Conservation (phyloP, 164 flowering plant species). For the Dillenia turbinata region DNA sequence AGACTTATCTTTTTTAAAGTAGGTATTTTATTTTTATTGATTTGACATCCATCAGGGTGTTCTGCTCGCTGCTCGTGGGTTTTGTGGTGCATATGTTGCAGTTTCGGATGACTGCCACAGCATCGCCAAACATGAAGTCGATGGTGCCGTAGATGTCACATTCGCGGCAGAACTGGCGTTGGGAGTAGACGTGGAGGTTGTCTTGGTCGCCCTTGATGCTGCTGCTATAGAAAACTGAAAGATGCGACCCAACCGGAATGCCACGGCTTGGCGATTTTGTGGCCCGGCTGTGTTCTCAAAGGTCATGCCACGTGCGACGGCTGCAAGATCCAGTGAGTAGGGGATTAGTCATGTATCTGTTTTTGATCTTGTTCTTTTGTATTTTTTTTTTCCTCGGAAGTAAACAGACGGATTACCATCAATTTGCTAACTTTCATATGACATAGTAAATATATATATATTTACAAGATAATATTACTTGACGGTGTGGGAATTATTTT, state of each 20-base stretch:
- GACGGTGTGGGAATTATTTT: too few relatives aligned
- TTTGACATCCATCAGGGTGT: too few relatives aligned
- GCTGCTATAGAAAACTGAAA: conserved; percentile 45
- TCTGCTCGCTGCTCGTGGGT: conserved; percentile 33
- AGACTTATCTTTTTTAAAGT: too few relatives aligned
- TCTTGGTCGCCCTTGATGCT: conserved; percentile 63
- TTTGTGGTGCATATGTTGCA: conserved; percentile 39
- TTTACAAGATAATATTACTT: too few relatives aligned
- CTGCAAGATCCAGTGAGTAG: conserved; percentile 16
- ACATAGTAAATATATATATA: too few relatives aligned
- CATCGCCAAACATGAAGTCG: conserved; percentile 66
- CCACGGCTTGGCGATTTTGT: conserved; percentile 56
- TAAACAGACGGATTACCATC: too few relatives aligned
- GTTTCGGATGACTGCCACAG: conserved; percentile 38
- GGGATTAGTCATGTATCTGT: neutral
- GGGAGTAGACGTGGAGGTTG: conserved; percentile 47
- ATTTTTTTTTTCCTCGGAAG: too few relatives aligned
- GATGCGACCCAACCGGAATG: conserved; percentile 44
- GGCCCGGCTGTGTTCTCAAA: conserved; percentile 68
- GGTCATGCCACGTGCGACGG: conserved; percentile 40
- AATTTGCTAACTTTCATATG: too few relatives aligned
- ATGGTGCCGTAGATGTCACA: conserved; percentile 55
- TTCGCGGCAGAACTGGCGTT: conserved; percentile 56
- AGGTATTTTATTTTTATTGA: too few relatives aligned
- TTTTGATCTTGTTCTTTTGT: neutral